These are phyloP conservation scores for Blakeslea trispora DNA, from an alignment of 371 early-diverging fungal species.

Conservation along the genomic window DNA sequence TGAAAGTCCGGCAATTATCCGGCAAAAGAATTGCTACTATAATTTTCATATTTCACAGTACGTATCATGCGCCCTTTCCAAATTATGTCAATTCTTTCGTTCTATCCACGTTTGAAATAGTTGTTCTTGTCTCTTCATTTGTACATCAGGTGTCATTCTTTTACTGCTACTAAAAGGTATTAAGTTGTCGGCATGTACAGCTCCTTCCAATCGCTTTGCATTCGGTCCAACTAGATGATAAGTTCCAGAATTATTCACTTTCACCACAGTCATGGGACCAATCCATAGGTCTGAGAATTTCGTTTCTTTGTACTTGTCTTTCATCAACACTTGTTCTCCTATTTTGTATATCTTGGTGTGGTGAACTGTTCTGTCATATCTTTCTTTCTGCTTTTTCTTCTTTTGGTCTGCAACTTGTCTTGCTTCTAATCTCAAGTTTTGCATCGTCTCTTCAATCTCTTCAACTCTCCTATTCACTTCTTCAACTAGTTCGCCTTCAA, in stretches of 20 bases:
- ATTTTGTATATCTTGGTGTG: neutral
- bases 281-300: conserved; percentile 23
- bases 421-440: neutral
- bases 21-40: too few relatives aligned
- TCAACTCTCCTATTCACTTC: conserved; percentile 7
- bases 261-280: conserved; percentile 13
- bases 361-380: conserved; percentile 4
- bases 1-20: too few relatives aligned
- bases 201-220: neutral
- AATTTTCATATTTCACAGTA: too few relatives aligned
- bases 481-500: conserved; percentile 17
- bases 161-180: neutral
- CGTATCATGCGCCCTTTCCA: too few relatives aligned
- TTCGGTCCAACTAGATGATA: conserved; percentile 19
- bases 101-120: too few relatives aligned
- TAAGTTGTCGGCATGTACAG: conserved; percentile 21
- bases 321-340: conserved; percentile 25
- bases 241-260: conserved; percentile 8
- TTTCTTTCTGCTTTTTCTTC: neutral
- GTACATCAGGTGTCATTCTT: conserved; percentile 21
- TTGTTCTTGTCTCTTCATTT: neutral
- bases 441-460: neutral
- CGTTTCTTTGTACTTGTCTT: neutral
- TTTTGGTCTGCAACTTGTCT: conserved; percentile 2
- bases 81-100: too few relatives aligned